Base-by-base conservation (phyloP, 2,329 filamentous ascomycete species). In the Fusarium longipes region DNA sequence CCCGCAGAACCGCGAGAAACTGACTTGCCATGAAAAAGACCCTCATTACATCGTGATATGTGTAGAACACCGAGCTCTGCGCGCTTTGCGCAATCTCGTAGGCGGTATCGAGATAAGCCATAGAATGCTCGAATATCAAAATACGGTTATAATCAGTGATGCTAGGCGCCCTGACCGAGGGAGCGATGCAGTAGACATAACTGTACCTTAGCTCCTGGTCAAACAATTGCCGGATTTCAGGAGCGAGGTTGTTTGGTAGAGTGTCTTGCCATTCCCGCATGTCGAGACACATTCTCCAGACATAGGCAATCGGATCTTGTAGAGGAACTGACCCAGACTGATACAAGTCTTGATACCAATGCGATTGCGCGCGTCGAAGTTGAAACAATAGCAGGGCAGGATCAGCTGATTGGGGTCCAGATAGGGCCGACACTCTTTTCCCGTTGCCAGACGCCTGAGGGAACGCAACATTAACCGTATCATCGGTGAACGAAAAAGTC, bases 401-500 rank as follows among this genome's bases (percentile, higher is more conserved):
- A 56, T 92, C 89, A 32, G 91, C 86, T 2, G 77, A 84, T 71
- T 80, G 84, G 68, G 76, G 84, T 59, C 75, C 82, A 71, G 75
- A 73, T 39, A 83, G 80, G 51, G 83, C 76, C 3, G 82, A 79
- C 44, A 77, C 77, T 73, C 80, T 79, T 69, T 79, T 77, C 65
- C 80, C 77, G 70, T 80, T 72, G 32, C 79, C 76, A n/a, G 80
- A 75, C 9, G 80, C 76, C 53, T 86, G 84, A 2, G 93, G 93
- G 64, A 93, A 87, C n/a, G 86, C 87, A 29, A 98, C 94, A 68
- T 92, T 90, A 25, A 92, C 87, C 8, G 94, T 91, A 56, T 95
- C 93, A 75, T 98, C 95, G 0, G 93, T 95, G 75, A 98, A 97
- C 0, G 95, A 97, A 77, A 97, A 97, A 0, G 93, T 90, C 32